phyloP scores from a whole-genome alignment of 352 stramenopile species.

The Phytophthora pseudosyringae region DNA sequence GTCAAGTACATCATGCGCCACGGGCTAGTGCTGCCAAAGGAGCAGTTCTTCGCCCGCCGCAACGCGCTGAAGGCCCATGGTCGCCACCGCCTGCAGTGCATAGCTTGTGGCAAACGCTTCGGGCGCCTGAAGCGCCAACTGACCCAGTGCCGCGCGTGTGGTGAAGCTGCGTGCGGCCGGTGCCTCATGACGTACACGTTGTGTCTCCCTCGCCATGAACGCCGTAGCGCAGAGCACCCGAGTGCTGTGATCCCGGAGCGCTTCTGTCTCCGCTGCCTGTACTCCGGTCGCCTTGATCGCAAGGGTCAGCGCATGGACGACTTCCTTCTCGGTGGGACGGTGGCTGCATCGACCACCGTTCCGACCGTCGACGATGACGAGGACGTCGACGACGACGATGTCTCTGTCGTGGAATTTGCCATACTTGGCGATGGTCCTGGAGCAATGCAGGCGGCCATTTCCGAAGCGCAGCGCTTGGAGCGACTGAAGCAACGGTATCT shows the following conservation, averaged over 20 bases:
- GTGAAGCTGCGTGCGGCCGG: constrained; percentile 55
- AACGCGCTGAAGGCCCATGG: constrained; percentile 39
- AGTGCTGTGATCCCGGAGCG: constrained; percentile 70
- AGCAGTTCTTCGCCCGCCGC: constrained; percentile 41
- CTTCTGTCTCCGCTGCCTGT: constrained; percentile 72
- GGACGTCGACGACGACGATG: constrained; percentile 34
- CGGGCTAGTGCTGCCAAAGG: constrained; percentile 42
- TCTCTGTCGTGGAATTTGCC: constrained; percentile 34
- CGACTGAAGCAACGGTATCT: constrained; percentile 44
- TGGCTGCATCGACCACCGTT: constrained; percentile 17
- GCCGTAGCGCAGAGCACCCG: constrained; percentile 59
- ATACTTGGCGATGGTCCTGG: constrained; percentile 26
- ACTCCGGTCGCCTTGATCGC: constrained; percentile 56
- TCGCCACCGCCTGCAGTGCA: constrained; percentile 45
- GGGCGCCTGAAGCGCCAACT: constrained; percentile 48
- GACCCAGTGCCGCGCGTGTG: constrained; percentile 59
- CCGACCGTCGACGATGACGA: constrained; percentile 40
- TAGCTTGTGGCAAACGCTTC: constrained; percentile 47
- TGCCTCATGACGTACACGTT: constrained; percentile 66
- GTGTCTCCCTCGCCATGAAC: constrained; percentile 61
- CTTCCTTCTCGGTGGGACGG: constrained; percentile 32
- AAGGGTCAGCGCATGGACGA: constrained; percentile 55
- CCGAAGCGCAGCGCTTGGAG: constrained; percentile 37
- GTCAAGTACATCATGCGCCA: constrained; percentile 66
- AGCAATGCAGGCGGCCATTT: constrained; percentile 36